Evolutionary conservation across 148 eudicot species (phyloP), one percentile per base, ranked within the genome.

Genomic region (Dianthus caryophyllus): DNA sequence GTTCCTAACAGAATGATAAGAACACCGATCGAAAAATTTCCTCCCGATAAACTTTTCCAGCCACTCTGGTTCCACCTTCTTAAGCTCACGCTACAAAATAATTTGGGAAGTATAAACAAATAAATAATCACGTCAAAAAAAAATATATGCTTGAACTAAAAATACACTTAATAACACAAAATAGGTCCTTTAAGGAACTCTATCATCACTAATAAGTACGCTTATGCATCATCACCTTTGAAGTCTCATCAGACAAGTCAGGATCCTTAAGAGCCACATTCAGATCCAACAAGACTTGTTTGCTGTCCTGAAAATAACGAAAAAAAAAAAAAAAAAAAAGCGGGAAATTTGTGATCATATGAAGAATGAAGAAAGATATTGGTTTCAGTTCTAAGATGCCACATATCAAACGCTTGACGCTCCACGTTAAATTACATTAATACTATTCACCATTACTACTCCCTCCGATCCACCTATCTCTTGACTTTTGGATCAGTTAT

Each of bases 11-110:
- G 74, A 78, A 72, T 80, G 92, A 31, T 29, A 25, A 1, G 65
- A 30, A 66, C 92, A 87, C 56, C 65, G 61, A 1, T 67, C 73
- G n/a, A 80, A 81, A 74, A 78, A 84, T 64, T 76, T 71, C 30
- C 48, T 75, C 20, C 31, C 30, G 47, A 84, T 16, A 60, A 88
- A 76, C 46, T 20, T 29, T 10, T 70, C 77, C 1, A 88, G 75
- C 92, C 88, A 82, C 47, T 69, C 80, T 33, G 83, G 86, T 51
- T 61, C 31, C 33, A 38, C 54, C 36, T 57, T 61, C 38, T 46
- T 49, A 18, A 15, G 59, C 36, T 47, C 66, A 70, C 43, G 70
- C 74, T 69, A 26, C 25, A 53, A 70, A 63, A n/a, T 9, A n/a
- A n/a, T 20, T 48, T 22, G 26, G n/a, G 26, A 49, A 15, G 22